phyloP scores from a whole-genome alignment of 805 yeast genomes.

The Saturnispora quitensis region DNA sequence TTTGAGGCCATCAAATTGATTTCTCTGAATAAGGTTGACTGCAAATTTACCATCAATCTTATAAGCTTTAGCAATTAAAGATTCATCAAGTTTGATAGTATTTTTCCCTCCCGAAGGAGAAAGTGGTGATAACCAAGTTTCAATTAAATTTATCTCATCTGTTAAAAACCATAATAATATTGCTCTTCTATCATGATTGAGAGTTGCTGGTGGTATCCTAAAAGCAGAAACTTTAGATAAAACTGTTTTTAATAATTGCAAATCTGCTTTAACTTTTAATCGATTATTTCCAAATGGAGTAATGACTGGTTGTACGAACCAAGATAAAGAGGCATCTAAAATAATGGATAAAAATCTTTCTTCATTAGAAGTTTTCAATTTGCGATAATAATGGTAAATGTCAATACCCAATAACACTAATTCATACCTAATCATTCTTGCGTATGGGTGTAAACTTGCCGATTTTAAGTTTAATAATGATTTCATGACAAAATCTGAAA shows the following conservation, averaged over 20 bases:
- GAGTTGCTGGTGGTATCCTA: slow-evolving; percentile 8
- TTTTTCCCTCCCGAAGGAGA: slow-evolving; percentile 35
- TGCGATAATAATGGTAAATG: slow-evolving; percentile 46
- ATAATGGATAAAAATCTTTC: slow-evolving; percentile 40
- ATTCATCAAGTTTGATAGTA: slow-evolving; percentile 27
- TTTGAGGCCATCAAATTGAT: slow-evolving; percentile 18
- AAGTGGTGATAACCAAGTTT: slow-evolving; percentile 71
- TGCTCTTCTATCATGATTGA: slow-evolving; percentile 40
- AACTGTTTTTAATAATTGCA: slow-evolving; percentile 46
- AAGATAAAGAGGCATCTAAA: slow-evolving; percentile 59
- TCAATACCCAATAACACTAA: slow-evolving; percentile 60
- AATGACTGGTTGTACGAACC: slow-evolving; percentile 59
- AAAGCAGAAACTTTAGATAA: slow-evolving; percentile 26
- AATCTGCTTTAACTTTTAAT: slow-evolving; percentile 62
- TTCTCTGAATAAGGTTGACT: slow-evolving; percentile 55
- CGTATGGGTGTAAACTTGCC: slow-evolving; percentile 78
- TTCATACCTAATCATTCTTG: slow-evolving; percentile 69
- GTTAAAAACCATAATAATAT: slow-evolving; percentile 56
- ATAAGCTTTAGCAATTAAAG: slow-evolving; percentile 50
- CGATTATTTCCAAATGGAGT: slow-evolving; percentile 85
- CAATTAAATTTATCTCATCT: slow-evolving; percentile 63
- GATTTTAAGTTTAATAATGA: slow-evolving; percentile 42
- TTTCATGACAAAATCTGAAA: slow-evolving; percentile 48
- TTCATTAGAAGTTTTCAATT: slow-evolving; percentile 38
- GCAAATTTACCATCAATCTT: slow-evolving; percentile 64